Evolutionary conservation across 2,329 filamentous ascomycete species (phyloP), one percentile per base, ranked within the genome.

Genomic region (Penicillium vulpinum): DNA sequence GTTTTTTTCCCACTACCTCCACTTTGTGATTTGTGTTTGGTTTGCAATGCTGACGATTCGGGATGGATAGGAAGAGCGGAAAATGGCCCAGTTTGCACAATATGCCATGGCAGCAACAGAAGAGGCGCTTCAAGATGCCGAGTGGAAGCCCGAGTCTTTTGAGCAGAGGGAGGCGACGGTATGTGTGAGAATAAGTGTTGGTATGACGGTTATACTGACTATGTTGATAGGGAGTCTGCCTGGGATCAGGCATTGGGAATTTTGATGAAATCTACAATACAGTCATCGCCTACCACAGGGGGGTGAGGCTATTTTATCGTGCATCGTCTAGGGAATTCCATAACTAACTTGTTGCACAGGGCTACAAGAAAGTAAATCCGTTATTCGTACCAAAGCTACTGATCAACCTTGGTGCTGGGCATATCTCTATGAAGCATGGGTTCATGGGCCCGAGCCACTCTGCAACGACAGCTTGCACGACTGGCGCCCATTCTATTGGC

Each of bases 191-290:
- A 7, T 8, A 13, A 41, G 58, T 36, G 61, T 41, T 61, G 15
- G 45, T 28, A n/a, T 22, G 16, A 8, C 5, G 3, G 21, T 10
- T 24, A 7, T 28, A n/a, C 28, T 43, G 15, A 51, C 5, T 4
- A 35, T 16, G 5, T n/a, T 7, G 13, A 41, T 57, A 85, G 83
- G 94, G 94, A 0, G 90, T 99, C 1, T 96, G 93, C 68, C 81
- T 99, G 39, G 94, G 94, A 2, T 97, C 93, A 63, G 94, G 94
- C 2, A 97, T 99, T 67, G 94, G 94, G 16, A 97, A 94, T 68
- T 82, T 99, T 38, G 89, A 96, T 39, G 92, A 96, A 66, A 86
- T 96, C 9, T 97, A 95, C 74, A 82, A 88, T 60, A 95, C 92
- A 2, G 91, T 90, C 55, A 69, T 96, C 48, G 85, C 85, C 1